Evolutionary conservation across 176 grass and related monocot genomes (phyloP), one percentile per base, ranked within the genome.

Genomic region (Oryza officinalis): DNA sequence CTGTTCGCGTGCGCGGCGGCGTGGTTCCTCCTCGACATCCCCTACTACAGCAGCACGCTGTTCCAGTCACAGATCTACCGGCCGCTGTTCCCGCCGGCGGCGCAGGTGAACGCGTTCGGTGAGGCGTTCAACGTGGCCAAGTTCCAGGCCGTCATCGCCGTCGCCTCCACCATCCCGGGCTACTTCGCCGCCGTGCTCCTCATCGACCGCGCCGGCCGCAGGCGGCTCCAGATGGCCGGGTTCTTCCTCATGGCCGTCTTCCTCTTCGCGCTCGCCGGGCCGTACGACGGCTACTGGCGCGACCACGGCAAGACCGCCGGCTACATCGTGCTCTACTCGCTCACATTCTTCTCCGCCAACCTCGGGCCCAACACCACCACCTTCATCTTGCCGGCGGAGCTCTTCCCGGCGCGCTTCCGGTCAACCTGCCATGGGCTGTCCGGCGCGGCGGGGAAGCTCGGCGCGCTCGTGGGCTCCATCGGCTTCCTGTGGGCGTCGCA

Each of bases 271-370:
- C 75, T 93, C 22, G 91, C 91, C 0, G 83, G 84, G 0, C 92
- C 88, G 0, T 94, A 91, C 79, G 79, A 94, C 65, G 83, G 68
- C 0, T 92, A 90, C 83, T 90, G 92, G 88, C 85, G 33, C 25
- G 64, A 50, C 32, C 80, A 85, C 63, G 63, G 52, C 38, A 85
- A 17, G 71, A 38, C 69, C 61, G 64, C 78, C 7, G 43, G 77
- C 43, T 89, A 89, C 84, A 83, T 87, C 28, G 84, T 90, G 84
- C 81, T 93, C 68, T 93, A 93, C 82, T 85, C 68, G 50, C 76
- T 91, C 54, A 91, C 92, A 4, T 94, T 91, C 86, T 94, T 94
- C 89, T 91, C 74, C 47, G 92, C 92, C 4, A 94, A 94, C 86
- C 89, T 94, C 12, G 89, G 92, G 11, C 86, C 92, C 76, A 94